Evolutionary conservation across 176 grass and related monocot genomes (phyloP).

Genomic region (Zoysia pacifica): DNA sequence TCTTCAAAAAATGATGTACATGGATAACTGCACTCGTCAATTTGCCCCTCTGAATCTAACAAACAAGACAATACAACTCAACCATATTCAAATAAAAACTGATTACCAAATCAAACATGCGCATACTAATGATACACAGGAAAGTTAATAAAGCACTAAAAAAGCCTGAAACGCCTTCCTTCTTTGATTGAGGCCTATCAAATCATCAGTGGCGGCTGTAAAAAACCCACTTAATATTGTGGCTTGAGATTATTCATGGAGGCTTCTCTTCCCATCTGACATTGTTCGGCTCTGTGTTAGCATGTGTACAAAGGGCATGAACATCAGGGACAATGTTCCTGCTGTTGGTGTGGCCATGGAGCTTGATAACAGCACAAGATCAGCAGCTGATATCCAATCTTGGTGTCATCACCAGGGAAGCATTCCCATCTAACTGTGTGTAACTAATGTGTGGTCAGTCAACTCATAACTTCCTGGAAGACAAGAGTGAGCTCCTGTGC

Average conservation of each 20-base stretch:
- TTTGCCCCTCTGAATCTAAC: constrained; percentile 10
- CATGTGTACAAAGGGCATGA: constrained; percentile 43
- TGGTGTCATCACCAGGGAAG: constrained; percentile 4
- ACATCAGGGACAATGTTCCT: constrained; percentile 30
- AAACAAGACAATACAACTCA: constrained; percentile 30
- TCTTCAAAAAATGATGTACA: constrained; percentile 38
- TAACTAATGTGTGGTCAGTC: constrained; percentile 49
- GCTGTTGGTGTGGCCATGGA: constrained; percentile 33
- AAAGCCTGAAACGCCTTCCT: neutral
- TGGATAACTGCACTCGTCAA: constrained; percentile 21
- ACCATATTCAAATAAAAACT: constrained; percentile 34
- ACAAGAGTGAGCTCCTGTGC: constrained; percentile 88
- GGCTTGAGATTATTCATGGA: neutral
- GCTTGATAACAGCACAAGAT: constrained; percentile 1
- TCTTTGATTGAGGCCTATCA: neutral
- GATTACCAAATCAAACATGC: neutral
- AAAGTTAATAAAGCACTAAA: constrained; percentile 25
- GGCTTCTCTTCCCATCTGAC: constrained; percentile 37
- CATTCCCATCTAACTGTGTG: constrained; percentile 31
- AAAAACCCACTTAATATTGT: neutral
- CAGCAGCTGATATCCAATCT: constrained; percentile 15
- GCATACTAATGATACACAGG: constrained; percentile 26
- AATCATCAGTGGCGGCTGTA: neutral
- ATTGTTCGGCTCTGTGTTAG: constrained; percentile 46
- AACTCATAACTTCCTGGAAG: constrained; percentile 81